Evolutionary conservation across 768 basidiomycete species (phyloP), one percentile per base, ranked within the genome.

Genomic region (Pulveroboletus sp.): DNA sequence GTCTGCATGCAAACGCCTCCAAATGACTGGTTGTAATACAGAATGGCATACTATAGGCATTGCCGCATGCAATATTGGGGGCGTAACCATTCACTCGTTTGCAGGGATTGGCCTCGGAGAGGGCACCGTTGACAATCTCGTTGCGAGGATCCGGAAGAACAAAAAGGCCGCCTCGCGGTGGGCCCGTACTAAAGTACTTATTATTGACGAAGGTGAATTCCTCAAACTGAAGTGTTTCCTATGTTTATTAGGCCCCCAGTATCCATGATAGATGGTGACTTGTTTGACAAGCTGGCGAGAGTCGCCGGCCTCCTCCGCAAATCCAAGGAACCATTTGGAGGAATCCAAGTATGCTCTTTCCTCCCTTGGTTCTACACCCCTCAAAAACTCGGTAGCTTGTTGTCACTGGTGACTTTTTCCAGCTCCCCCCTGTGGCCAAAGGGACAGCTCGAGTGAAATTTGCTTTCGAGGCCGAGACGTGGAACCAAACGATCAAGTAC

Each of bases 381-480:
- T 57, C 28, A 8, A 14, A 32, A 26, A 44, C 17, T 38, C 39
- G 40, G 39, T 62, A 93, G 89, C 70, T 97, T 36, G 76, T 98
- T 52, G 84, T 97, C 21, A 95, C 93, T 2, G 96, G 96, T 8
- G 96, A 99, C 64, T 98, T 98, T 72, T 97, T 98, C 73, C 95
- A 99, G 66, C 79, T 99, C 5, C 96, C 96, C 0, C 96, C 96
- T 2, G 93, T 98, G 0, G 74, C 75, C 7, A 93, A 84, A 65
- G 74, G 77, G 24, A 48, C 63, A n/a, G 64, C 64, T 0, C 55
- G 69, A 46, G 80, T 89, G 38, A 91, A 84, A 61, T 98, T 97
- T 60, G 92, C 91, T 1, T 99, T 99, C 62, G 93, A 99, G 61
- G 93, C 93, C 0, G 69, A 78, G 15, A 67, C 71, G 47, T 97